Evolutionary conservation across 495 filamentous ascomycete species (phyloP), one percentile per base, ranked within the genome.

Genomic region (Hypoxylon fragiforme): DNA sequence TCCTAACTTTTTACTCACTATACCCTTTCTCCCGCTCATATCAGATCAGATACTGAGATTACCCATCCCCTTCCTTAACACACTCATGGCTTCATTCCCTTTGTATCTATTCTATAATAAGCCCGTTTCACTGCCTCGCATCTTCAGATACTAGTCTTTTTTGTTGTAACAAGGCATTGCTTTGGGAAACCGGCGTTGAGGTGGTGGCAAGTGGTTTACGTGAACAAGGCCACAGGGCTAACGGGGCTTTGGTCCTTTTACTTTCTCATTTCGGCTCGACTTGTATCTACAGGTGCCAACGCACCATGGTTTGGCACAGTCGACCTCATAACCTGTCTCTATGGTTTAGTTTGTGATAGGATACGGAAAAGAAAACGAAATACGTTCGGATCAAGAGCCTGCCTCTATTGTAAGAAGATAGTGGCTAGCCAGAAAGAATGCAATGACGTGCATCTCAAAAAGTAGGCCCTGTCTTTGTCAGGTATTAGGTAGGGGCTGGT

Each of bases 41-140:
- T n/a, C 31, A 7, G 5, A 13, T 8, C 3, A 34, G 12, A 5
- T 13, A 7, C 5, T 12, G 12, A 12, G 7, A 34, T 3, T 67
- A 54, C 46, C 34, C 46, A 61, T 44, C 28, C 44, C 44, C 32
- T 45, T 62, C 14, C 14, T 57, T 51, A 42, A 38, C 48, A 50
- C 53, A 54, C 43, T 31, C 44, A 53, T 50, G 31, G 38, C 44
- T 61, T 46, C 15, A 38, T 69, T 64, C 57, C 54, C 46, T 73
- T 69, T 75, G 63, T 73, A 60, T 37, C 53, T 58, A 67, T 70
- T 65, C 47, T 69, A 69, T 67, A 66, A 70, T 63, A 66, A 60
- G 49, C 37, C 44, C 54, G 46, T 46, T 54, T 41, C 60, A 48
- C 40, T 21, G 55, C 51, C 50, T 34, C 12, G 54, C 54, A 62